A percentile compares a stretch with the other conserved stretches of the same genome.
Conservation (phyloP, 2,329 filamentous ascomycete genomes). For the Volutella citrinella region DNA sequence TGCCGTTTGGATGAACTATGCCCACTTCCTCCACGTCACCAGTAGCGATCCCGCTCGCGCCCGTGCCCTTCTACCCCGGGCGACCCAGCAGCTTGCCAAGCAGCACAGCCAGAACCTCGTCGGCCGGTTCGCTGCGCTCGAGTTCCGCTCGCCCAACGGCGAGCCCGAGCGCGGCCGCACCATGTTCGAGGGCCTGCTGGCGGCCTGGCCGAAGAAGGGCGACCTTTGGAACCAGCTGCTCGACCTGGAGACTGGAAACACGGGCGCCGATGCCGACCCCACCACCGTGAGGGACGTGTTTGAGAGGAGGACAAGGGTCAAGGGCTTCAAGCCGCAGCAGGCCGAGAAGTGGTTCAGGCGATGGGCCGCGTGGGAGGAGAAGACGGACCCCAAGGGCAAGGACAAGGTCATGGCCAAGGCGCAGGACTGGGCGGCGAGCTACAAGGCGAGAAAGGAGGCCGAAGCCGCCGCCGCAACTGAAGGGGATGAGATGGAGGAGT, state of each 20-base stretch:
- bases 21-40: constrained; percentile 82
- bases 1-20: constrained; percentile 90
- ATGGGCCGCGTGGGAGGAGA: constrained; percentile 87
- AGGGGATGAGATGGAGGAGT: constrained; percentile 36
- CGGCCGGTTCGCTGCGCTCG: constrained; percentile 84
- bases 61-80: constrained; percentile 75
- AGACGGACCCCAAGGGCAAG: constrained; percentile 62
- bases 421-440: constrained; percentile 63
- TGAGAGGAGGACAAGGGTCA: constrained; percentile 69
- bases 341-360: constrained; percentile 87
- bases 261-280: constrained; percentile 48
- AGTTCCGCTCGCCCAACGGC: constrained; percentile 81
- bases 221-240: constrained; percentile 92
- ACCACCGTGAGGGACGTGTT: constrained; percentile 72
- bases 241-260: constrained; percentile 72
- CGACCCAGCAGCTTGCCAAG: constrained; percentile 75
- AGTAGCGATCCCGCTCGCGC: constrained; percentile 68
- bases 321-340: constrained; percentile 74
- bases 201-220: constrained; percentile 81
- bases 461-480: constrained; percentile 28
- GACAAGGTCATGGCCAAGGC: constrained; percentile 70
- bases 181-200: constrained; percentile 85
- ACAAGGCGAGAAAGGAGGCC: constrained; percentile 43
- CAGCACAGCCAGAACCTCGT: constrained; percentile 67
- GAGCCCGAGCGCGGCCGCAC: constrained; percentile 90